Base-by-base conservation (phyloP, 345 rosid species). In the Microcos paniculata region DNA sequence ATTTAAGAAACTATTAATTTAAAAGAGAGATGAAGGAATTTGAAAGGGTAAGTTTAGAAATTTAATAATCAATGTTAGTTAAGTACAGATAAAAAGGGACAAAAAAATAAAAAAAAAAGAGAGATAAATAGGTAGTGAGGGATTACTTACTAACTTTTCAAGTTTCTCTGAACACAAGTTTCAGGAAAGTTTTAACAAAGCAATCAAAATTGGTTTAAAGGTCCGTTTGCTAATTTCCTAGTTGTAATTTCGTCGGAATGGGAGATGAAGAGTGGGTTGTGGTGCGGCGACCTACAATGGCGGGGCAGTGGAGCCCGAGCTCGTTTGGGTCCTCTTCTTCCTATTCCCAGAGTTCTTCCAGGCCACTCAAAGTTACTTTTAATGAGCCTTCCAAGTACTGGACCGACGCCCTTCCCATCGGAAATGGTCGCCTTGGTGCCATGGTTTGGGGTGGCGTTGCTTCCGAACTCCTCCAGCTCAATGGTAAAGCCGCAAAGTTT, bases 341-440 rank as follows among this genome's bases (percentile, higher is more conserved):
- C 4, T 87, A 77, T 55, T 40, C 49, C 48, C 49, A 40, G 30
- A 38, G 69, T 66, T 66, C 53, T 48, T 78, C 86, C 12, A 80
- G 59, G 75, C 88, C 92, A 9, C 76, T 92, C 62, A 92, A 88
- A 86, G 74, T 93, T 49, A 87, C 83, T 4, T 96, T 93, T 75
- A 49, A 48, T 45, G 93, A 83, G 46, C 97, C 98, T 0, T 93
- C 97, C 45, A 79, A 88, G 72, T 80, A 88, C 75, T 96, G 94
- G 93, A 93, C 97, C 7, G 98, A 96, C 71, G 89, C 98, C 21
- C 83, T 89, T 78, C 98, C 98, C 10, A 84, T 93, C 35, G 96
- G 96, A 0, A 96, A 96, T 86, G 98, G 98, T 30, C 92, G 98
- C 13, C 80, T 96, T 16, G 99, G 97, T 43, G 99, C 98, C 40